Evolutionary conservation across 208 protist genomes (phyloP).

Genomic region (Polymyxa betae): DNA sequence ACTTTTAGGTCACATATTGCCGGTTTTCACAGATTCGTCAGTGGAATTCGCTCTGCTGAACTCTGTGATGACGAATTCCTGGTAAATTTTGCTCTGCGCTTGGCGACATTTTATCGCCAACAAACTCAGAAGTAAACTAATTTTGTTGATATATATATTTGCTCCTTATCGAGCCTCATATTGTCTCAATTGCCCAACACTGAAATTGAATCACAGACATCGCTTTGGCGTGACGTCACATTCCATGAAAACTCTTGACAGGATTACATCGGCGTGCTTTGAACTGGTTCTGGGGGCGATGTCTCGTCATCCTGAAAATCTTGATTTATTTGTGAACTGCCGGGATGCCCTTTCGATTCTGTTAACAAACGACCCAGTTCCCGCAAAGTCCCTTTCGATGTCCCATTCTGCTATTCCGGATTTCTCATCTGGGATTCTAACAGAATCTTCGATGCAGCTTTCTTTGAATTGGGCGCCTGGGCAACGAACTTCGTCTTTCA

Average conservation of each 20-base stretch:
- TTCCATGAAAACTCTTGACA: not conserved
- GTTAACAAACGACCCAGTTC: not conserved
- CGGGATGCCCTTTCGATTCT: not conserved
- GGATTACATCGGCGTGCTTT: not conserved
- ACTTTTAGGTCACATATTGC: not conserved
- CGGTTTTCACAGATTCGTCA: not conserved
- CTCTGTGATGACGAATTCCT: not conserved
- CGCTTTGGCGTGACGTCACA: not conserved
- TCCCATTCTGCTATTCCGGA: not conserved
- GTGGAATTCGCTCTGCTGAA: not conserved
- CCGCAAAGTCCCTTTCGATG: not conserved
- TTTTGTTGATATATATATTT: not conserved
- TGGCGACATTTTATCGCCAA: not conserved
- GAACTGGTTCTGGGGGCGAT: not conserved
- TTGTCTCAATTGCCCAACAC: not conserved
- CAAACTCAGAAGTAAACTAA: not conserved
- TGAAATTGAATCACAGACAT: not conserved
- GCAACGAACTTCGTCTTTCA: not conserved
- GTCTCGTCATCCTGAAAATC: not conserved
- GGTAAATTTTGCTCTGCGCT: not conserved
- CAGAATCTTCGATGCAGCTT: not conserved
- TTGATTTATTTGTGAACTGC: not conserved
- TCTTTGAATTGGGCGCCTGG: not conserved
- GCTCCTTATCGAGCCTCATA: not conserved
- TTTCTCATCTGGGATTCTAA: not conserved